Percentiles rank a stretch among this genome's conserved stretches.
These are phyloP conservation scores for Alternaria sp. DNA, from an alignment of 2,329 filamentous ascomycete genomes.

Conservation along the genomic window DNA sequence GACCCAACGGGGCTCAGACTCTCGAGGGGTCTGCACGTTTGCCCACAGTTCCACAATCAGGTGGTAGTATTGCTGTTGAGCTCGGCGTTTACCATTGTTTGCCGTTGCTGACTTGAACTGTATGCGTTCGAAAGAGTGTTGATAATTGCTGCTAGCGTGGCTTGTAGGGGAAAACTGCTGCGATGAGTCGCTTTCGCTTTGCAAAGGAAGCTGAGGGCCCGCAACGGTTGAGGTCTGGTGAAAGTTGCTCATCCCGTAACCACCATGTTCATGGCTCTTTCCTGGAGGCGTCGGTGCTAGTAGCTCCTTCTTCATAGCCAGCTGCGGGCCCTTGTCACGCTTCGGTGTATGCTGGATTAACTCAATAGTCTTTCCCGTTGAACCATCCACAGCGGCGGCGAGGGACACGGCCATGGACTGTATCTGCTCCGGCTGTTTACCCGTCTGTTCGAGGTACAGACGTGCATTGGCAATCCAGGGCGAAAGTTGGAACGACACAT, in stretches of 20 bases:
- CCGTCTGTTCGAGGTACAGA: slow-evolving; percentile 63
- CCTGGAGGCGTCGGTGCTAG: slow-evolving; percentile 72
- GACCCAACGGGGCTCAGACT: slow-evolving; percentile 46
- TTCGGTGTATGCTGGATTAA: slow-evolving; percentile 92
- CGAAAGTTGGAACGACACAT: slow-evolving; percentile 76
- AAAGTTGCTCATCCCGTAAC: slow-evolving; percentile 51
- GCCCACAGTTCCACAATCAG: slow-evolving; percentile 75
- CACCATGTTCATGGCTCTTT: slow-evolving; percentile 52
- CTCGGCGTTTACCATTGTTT: slow-evolving; percentile 90
- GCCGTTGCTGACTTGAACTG: slow-evolving; percentile 94
- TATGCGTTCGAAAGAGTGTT: slow-evolving; percentile 83
- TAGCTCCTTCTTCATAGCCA: slow-evolving; percentile 73
- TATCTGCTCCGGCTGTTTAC: slow-evolving; percentile 64
- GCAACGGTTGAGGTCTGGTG: slow-evolving; percentile 45
- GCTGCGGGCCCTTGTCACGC: slow-evolving; percentile 84
- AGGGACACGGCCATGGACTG: slow-evolving; percentile 83
- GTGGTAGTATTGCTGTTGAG: slow-evolving; percentile 91
- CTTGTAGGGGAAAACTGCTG: slow-evolving; percentile 49
- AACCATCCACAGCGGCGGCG: slow-evolving; percentile 80
- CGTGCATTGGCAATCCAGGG: slow-evolving; percentile 67
- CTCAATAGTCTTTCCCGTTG: slow-evolving; percentile 78
- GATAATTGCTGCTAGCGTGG: slow-evolving; percentile 49
- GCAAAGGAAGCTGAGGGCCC: slow-evolving; percentile 56
- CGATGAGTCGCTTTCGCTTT: slow-evolving; percentile 44
- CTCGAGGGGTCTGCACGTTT: slow-evolving; percentile 46